Conservation (phyloP, 495 filamentous ascomycete genomes). For the Sporormia fimetaria region DNA sequence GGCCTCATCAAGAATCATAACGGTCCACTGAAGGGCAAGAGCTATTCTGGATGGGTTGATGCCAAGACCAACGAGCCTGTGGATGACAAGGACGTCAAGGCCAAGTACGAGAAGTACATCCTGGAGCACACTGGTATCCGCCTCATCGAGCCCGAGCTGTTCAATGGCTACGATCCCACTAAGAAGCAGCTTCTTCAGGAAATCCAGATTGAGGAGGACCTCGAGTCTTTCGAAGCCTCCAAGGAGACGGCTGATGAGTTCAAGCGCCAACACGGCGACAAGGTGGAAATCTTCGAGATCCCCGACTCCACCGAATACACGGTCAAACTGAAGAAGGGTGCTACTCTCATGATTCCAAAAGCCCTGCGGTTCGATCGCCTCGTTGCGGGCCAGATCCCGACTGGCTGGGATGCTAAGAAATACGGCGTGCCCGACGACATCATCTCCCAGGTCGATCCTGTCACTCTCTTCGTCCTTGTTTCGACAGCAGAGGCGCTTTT, state of each 20-base stretch:
- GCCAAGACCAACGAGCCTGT: slow-evolving; percentile 87
- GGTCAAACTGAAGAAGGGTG: slow-evolving; percentile 88
- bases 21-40: slow-evolving; percentile 92
- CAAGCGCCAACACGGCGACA: slow-evolving; percentile 90
- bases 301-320: slow-evolving; percentile 90
- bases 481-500: slow-evolving; percentile 85
- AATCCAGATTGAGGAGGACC: slow-evolving; percentile 88
- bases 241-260: slow-evolving; percentile 97
- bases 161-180: slow-evolving; percentile 94
- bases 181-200: slow-evolving; percentile 98
- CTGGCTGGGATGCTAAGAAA: slow-evolving; percentile 87
- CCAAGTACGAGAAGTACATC: slow-evolving; percentile 92
- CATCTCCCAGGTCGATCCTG: slow-evolving; percentile 91
- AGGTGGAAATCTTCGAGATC: slow-evolving; percentile 94
- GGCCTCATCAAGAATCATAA: slow-evolving; percentile 98
- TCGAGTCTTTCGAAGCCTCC: slow-evolving; percentile 93
- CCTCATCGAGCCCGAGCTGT: slow-evolving; percentile 92
- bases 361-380: slow-evolving; percentile 93
- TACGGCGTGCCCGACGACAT: slow-evolving; percentile 98
- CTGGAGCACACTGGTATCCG: slow-evolving; percentile 96
- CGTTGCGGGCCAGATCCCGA: slow-evolving; percentile 92
- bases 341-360: slow-evolving; percentile 88
- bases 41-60: slow-evolving; percentile 96
- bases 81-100: slow-evolving; percentile 94
- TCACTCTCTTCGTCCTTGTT: slow-evolving; percentile 88